Evolutionary conservation across 176 grass and related monocot genomes (phyloP).

Genomic region (Cenchrus purpureus): DNA sequence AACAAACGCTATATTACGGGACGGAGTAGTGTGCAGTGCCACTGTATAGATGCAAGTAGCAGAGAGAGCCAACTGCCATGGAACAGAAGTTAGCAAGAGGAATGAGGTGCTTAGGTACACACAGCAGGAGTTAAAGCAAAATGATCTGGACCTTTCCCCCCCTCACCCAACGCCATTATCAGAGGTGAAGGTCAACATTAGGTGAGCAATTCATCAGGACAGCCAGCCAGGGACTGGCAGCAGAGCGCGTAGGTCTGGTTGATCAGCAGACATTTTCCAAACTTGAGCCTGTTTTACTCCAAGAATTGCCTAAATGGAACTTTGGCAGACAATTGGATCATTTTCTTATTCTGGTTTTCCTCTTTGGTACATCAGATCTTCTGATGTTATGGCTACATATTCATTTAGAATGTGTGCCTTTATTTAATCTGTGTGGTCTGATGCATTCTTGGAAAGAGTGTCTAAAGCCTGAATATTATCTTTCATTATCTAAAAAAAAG

Average conservation of each 20-base stretch:
- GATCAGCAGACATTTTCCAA: slow-evolving; percentile 27
- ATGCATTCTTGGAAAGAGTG: no score
- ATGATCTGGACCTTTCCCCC: slow-evolving; percentile 2
- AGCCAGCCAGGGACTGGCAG: not conserved
- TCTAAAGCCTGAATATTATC: no score
- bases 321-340: not conserved
- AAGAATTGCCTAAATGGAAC: not conserved
- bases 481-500: no score
- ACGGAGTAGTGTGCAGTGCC: not conserved
- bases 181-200: slow-evolving; percentile 33
- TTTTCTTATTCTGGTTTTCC: no score
- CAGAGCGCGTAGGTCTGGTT: not conserved
- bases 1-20: no score
- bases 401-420: no score
- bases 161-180: slow-evolving; percentile 46
- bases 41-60: slow-evolving; percentile 17
- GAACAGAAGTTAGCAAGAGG: slow-evolving; percentile 11
- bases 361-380: no score
- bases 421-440: no score
- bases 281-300: not conserved
- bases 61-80: slow-evolving; percentile 34
- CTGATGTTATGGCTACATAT: no score
- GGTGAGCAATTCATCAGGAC: slow-evolving; percentile 1
- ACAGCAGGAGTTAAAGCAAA: not conserved
- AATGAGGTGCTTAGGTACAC: slow-evolving; percentile 6